These are phyloP conservation scores for Penicillium coffeae DNA, from an alignment of 495 filamentous ascomycete genomes.

Conservation along the genomic window DNA sequence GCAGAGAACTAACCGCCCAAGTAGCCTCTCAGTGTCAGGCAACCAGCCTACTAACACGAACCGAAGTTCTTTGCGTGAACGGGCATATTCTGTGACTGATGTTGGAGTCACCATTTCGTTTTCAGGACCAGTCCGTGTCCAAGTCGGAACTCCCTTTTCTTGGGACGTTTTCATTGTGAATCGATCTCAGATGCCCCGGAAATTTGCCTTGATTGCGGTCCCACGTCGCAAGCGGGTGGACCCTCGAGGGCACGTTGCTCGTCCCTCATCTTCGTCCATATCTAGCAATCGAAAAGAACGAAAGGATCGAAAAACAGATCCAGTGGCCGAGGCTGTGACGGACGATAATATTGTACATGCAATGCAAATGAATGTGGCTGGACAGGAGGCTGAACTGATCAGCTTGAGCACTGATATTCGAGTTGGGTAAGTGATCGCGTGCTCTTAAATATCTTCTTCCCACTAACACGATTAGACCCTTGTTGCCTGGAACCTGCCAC, in stretches of 20 bases:
- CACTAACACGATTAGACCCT: slow-evolving; percentile 47
- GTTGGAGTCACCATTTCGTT: slow-evolving; percentile 76
- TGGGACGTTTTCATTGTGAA: slow-evolving; percentile 92
- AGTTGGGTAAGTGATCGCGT: slow-evolving; percentile 59
- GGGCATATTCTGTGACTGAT: slow-evolving; percentile 48
- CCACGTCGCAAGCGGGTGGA: slow-evolving; percentile 72
- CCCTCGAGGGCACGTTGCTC: slow-evolving; percentile 52
- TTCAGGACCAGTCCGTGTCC: slow-evolving; percentile 56
- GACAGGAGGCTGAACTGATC: slow-evolving; percentile 72
- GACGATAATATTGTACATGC: slow-evolving; percentile 83
- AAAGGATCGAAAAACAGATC: slow-evolving; percentile 37
- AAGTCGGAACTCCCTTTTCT: slow-evolving; percentile 71
- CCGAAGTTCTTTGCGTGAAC: slow-evolving; percentile 52
- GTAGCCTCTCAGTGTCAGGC: slow-evolving; percentile 46
- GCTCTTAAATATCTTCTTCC: not conserved
- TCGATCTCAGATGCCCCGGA: slow-evolving; percentile 61
- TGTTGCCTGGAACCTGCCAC: slow-evolving; percentile 73
- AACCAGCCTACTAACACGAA: slow-evolving; percentile 34
- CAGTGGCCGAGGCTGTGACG: slow-evolving; percentile 71
- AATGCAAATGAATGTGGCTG: slow-evolving; percentile 67
- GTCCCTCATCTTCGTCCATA: slow-evolving; percentile 45
- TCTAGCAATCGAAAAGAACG: slow-evolving; percentile 16
- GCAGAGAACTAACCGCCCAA: slow-evolving; percentile 49
- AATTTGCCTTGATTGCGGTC: slow-evolving; percentile 75
- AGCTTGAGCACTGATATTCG: slow-evolving; percentile 80